These are phyloP conservation scores for Crassisporium funariophilum DNA, from an alignment of 768 basidiomycete genomes.

Conservation along the genomic window DNA sequence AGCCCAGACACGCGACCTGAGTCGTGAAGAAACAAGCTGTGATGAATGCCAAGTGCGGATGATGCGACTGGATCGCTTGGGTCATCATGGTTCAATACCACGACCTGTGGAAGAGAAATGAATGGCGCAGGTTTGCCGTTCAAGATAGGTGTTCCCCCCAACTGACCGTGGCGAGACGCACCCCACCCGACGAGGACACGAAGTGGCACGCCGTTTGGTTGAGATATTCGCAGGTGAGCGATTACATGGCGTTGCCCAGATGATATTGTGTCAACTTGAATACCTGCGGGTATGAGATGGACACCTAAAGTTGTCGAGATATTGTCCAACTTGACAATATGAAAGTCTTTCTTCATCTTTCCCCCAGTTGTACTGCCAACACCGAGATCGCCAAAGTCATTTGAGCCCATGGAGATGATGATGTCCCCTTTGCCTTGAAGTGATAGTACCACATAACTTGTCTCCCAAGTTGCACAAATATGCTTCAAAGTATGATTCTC, in stretches of 20 bases:
- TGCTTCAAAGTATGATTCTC: conserved; percentile 45
- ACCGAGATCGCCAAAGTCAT: conserved; percentile 86
- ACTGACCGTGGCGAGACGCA: conserved; percentile 79
- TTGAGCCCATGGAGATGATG: conserved; percentile 77
- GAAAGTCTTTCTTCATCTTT: conserved; percentile 27
- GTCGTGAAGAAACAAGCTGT: conserved; percentile 55
- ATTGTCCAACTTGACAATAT: conserved; percentile 47
- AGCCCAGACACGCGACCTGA: conserved; percentile 52
- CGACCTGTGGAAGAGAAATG: conserved; percentile 32
- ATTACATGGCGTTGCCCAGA: conserved; percentile 79
- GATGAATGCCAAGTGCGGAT: conserved; percentile 44
- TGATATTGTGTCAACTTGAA: conserved; percentile 45
- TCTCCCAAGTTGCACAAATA: conserved; percentile 82
- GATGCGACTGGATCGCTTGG: too few species aligned
- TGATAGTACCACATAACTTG: conserved; percentile 70
- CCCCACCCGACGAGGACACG: conserved; percentile 77
- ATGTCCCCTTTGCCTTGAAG: conserved; percentile 44
- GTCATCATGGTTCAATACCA: conserved; percentile 37
- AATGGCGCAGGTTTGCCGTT: conserved; percentile 28
- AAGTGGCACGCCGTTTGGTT: conserved; percentile 19
- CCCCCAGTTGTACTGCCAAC: conserved; percentile 36
- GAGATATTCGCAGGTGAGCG: conserved; percentile 37
- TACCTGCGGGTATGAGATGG: conserved; percentile 18
- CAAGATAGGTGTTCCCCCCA: conserved; percentile 45
- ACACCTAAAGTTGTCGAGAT: conserved; percentile 28